A percentile compares a stretch with the other conserved stretches of the same genome.
phyloP scores from a whole-genome alignment of 495 filamentous ascomycete genomes.

The Penicillium nucicola region DNA sequence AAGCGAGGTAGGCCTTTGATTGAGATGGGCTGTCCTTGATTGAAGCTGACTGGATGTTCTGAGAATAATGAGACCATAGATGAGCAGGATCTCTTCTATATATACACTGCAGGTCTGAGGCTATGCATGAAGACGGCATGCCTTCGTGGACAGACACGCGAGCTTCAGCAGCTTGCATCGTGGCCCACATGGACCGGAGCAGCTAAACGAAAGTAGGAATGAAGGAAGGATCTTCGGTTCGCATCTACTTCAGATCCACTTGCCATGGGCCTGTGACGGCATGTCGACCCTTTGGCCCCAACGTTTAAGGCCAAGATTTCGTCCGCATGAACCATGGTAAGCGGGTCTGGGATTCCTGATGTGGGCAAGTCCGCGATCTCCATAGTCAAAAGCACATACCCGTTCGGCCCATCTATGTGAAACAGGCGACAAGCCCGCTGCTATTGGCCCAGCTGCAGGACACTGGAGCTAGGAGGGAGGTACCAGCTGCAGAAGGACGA shows the following conservation, averaged over 20 bases:
- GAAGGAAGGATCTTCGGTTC: constrained; percentile 22
- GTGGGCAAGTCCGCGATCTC: constrained; percentile 1
- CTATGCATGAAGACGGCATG: constrained; percentile 16
- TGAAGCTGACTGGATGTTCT: constrained; percentile 5
- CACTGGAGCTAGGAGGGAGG: constrained; percentile 19
- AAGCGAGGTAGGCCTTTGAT: not conserved
- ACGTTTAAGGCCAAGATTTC: constrained; percentile 3
- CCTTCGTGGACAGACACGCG: constrained; percentile 18
- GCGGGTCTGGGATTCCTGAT: constrained; percentile 15
- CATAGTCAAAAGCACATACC: constrained; percentile 16
- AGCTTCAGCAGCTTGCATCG: constrained; percentile 20
- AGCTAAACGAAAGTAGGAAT: constrained; percentile 17
- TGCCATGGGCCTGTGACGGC: constrained; percentile 18
- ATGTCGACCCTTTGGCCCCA: constrained; percentile 14
- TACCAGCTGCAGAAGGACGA: constrained; percentile 14
- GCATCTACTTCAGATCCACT: constrained; percentile 16
- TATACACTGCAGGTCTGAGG: constrained; percentile 12
- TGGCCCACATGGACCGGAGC: constrained; percentile 24
- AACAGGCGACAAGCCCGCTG: constrained; percentile 22
- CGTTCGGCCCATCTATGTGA: constrained; percentile 8
- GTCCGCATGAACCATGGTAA: constrained; percentile 16
- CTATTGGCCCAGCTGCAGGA: constrained; percentile 17
- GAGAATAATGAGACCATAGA: constrained; percentile 3
- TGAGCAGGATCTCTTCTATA: constrained; percentile 20
- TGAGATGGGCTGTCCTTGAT: not conserved